Percentiles rank a stretch among this genome's conserved stretches.
Conservation (phyloP, 257 asterid genomes). For the Cordia subcordata region DNA sequence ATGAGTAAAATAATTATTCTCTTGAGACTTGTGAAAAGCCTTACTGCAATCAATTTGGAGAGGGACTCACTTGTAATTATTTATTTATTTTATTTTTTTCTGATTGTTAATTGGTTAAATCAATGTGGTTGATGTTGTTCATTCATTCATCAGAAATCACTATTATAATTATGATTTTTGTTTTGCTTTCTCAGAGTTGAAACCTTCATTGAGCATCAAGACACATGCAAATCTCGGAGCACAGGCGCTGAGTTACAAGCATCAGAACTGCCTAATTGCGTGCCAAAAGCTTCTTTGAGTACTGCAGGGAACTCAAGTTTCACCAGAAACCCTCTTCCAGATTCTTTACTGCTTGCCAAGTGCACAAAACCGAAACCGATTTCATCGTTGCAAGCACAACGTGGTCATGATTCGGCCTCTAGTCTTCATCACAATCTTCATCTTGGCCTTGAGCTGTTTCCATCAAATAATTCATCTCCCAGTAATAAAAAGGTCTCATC, state of each 20-base stretch:
- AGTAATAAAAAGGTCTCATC: constrained; percentile 6
- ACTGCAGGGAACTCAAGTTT: constrained; percentile 6
- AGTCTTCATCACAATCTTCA: constrained; percentile 26
- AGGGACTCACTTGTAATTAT: too few species aligned
- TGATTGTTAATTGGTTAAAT: too few species aligned
- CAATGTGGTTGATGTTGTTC: too few species aligned
- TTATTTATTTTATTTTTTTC: too few species aligned
- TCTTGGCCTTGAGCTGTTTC: constrained; percentile 31
- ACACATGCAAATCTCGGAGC: constrained; percentile 32
- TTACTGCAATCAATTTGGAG: too few species aligned
- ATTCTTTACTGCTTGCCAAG: background rate
- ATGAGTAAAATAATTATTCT: too few species aligned
- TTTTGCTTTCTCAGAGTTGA: constrained; percentile 27
- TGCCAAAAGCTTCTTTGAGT: constrained; percentile 8
- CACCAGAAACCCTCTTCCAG: background rate
- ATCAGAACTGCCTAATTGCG: background rate
- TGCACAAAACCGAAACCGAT: background rate
- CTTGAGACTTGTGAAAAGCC: too few species aligned
- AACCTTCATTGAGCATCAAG: constrained; percentile 43
- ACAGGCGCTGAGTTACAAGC: constrained; percentile 7
- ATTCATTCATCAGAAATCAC: background rate
- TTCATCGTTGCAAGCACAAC: background rate
- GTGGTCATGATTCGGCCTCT: background rate
- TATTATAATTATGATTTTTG: background rate
- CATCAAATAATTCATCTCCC: constrained; percentile 11